Evolutionary conservation across 192 early-diverging fungal genomes (phyloP).

Genomic region (Rhizoclosmatium globosum): DNA sequence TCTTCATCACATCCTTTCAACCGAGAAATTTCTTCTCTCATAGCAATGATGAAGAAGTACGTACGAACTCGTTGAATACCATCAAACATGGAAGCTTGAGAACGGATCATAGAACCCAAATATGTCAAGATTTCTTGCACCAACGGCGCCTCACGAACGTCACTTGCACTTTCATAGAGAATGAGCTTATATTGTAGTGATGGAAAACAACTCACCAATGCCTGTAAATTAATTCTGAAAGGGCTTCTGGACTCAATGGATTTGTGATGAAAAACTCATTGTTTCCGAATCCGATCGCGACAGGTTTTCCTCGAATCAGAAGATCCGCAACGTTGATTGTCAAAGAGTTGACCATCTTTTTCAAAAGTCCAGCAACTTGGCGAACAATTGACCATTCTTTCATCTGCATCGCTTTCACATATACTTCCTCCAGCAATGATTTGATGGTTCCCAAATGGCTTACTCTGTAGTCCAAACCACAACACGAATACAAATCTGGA

Average conservation of each 20-base stretch:
- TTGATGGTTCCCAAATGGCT: conserved; percentile 61
- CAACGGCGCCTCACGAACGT: conserved; percentile 83
- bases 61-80: conserved; percentile 85
- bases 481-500: conserved; percentile 69
- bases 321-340: conserved; percentile 84
- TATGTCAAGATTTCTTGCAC: conserved; percentile 87
- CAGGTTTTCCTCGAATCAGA: conserved; percentile 77
- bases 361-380: conserved; percentile 77
- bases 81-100: conserved; percentile 73
- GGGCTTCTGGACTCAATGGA: conserved; percentile 73
- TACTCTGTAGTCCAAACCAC: conserved; percentile 60
- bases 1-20: conserved; percentile 78
- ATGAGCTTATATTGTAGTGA: neutral
- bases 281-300: conserved; percentile 76
- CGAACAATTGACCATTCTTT: conserved; percentile 85
- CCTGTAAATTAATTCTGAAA: conserved; percentile 71
- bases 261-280: conserved; percentile 73
- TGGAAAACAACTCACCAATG: conserved; percentile 57
- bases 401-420: conserved; percentile 76
- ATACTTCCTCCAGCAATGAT: conserved; percentile 82
- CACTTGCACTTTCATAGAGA: conserved; percentile 60
- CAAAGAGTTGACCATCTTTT: conserved; percentile 77
- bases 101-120: conserved; percentile 76
- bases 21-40: conserved; percentile 84
- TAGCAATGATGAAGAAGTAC: conserved; percentile 84